These are phyloP conservation scores for Backusella luteola DNA, from an alignment of 192 early-diverging fungal genomes.

Conservation along the genomic window DNA sequence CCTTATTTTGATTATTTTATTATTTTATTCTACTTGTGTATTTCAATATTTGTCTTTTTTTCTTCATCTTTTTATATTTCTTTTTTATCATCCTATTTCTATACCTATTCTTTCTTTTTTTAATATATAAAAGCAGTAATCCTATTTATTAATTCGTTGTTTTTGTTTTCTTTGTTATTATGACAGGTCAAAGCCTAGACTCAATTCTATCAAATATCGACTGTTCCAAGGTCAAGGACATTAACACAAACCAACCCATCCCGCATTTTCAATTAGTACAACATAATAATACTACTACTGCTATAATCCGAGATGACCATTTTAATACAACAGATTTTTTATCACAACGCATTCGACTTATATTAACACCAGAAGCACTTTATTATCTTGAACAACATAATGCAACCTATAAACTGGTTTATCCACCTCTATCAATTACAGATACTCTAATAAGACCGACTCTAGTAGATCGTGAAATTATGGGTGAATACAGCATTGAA, in stretches of 20 bases:
- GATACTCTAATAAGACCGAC: not conserved
- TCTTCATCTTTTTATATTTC: not conserved
- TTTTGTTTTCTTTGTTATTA: not conserved
- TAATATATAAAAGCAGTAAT: not conserved
- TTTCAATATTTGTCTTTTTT: not conserved
- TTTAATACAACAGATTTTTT: not conserved
- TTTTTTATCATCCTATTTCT: not conserved
- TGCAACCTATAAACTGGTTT: not conserved
- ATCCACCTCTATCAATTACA: not conserved
- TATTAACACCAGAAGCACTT: not conserved
- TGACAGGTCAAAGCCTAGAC: not conserved
- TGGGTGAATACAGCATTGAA: conserved; percentile 1
- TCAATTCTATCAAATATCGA: conserved; percentile 3
- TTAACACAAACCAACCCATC: not conserved
- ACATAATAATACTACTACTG: not conserved
- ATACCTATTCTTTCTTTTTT: not conserved
- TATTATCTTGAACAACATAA: not conserved
- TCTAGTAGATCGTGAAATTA: not conserved
- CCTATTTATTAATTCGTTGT: not conserved
- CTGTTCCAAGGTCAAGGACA: not conserved
- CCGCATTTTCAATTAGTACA: not conserved
- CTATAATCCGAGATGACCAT: conserved; percentile 2
- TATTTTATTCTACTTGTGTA: not conserved
- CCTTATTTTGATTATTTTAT: not conserved
- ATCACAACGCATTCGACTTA: not conserved